Evolutionary conservation across 2,329 filamentous ascomycete genomes (phyloP), one percentile per base, ranked within the genome.

Genomic region (Trichoderma guizhouense): DNA sequence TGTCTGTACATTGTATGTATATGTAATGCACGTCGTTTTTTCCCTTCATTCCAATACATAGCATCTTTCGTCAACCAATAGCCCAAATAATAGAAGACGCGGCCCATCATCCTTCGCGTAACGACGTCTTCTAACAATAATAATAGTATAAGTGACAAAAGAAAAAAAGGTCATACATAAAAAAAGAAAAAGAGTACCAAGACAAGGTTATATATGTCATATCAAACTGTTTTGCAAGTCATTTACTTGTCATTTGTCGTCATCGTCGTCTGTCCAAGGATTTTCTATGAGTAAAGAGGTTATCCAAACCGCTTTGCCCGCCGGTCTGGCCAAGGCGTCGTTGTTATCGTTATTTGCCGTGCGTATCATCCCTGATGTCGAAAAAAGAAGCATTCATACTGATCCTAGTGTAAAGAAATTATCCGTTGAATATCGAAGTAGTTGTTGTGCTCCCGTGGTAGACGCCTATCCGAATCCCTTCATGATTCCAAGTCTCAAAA

Each of bases 351-450:
- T 51, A 69, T 69, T 53, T 69, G 66, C 57, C 57, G 66, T 69
- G 57, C 66, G 66, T 69, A 62, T 69, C 66, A 53, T 69, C 57
- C 39, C 28, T 53, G 39, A 69, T 51, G 57, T 69, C 34, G 66
- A 62, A 69, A 67, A 51, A 51, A 69, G 36, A 69, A 62, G 66
- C 57, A 47, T 53, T 47, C 55, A 69, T 69, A 69, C 66, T 69
- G 39, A 69, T 62, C 57, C 28, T 51, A 36, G 39, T 69, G n/a
- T 69, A 53, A 61, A 69, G 21, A 62, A 62, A 69, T 60, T 61
- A 69, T 69, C 66, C 66, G 57, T 69, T 36, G 39, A 51, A 69
- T 69, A 69, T 69, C 15, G 57, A 69, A 69, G 57, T 69, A 62
- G 66, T 67, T 61, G 66, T 30, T 61, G 66, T 34, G 57, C 30